phyloP scores from a whole-genome alignment of 1,284 basidiomycete genomes.

The Serendipita sp. region DNA sequence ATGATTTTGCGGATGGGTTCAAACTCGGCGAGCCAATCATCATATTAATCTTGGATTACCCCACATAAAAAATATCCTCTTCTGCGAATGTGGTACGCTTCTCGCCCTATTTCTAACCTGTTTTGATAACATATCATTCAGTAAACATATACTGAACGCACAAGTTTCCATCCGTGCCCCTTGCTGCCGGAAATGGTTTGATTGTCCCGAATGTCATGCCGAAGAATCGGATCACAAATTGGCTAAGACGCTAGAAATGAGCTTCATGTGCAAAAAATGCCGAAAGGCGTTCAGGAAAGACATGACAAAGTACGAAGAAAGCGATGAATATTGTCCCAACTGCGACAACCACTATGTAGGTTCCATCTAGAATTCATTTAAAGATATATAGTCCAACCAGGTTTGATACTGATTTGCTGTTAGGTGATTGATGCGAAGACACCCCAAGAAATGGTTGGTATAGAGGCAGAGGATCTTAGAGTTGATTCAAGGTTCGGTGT shows the following conservation, averaged over 20 bases:
- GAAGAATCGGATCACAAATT: slow-evolving; percentile 68
- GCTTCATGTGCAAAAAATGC: slow-evolving; percentile 95
- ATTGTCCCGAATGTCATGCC: slow-evolving; percentile 89
- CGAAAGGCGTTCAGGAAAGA: slow-evolving; percentile 95
- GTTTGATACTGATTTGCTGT: not conserved
- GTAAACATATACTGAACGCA: slow-evolving; percentile 86
- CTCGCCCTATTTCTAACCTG: not conserved
- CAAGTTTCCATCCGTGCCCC: slow-evolving; percentile 88
- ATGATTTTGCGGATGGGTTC: no score
- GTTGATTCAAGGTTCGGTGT: slow-evolving; percentile 62
- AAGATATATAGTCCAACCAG: not conserved
- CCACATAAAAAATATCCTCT: not conserved
- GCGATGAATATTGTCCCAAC: slow-evolving; percentile 95
- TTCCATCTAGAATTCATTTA: slow-evolving; percentile 14
- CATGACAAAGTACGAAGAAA: slow-evolving; percentile 80
- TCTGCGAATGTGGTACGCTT: not conserved
- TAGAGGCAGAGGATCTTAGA: slow-evolving; percentile 84
- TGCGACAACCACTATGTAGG: slow-evolving; percentile 95
- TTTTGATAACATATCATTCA: slow-evolving; percentile 22
- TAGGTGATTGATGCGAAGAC: slow-evolving; percentile 91
- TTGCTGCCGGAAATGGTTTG: slow-evolving; percentile 91
- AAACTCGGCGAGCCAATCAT: no score
- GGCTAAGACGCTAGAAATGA: slow-evolving; percentile 75
- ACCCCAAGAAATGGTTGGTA: slow-evolving; percentile 68
- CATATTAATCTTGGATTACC: no score